Base-by-base conservation (phyloP, 768 basidiomycete species). In the Lentinus brumalis region DNA sequence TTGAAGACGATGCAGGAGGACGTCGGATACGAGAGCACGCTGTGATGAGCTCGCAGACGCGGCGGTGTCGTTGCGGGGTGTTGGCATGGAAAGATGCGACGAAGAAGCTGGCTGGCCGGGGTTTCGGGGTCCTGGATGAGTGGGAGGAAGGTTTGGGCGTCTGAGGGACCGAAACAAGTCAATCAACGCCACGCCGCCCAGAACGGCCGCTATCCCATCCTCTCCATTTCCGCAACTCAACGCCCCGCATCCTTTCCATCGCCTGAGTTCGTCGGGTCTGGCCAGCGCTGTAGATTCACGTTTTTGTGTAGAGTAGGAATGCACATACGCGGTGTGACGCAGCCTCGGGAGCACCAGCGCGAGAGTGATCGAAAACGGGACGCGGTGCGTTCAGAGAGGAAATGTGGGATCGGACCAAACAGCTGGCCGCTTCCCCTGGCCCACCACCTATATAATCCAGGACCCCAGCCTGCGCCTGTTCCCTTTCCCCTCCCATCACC, bases 101-200 rank as follows among this genome's bases (percentile, higher is more conserved):
- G 30, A 32, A 32, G 51, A 26, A n/a, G 42, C 39, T 21, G 15
- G 47, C 39, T 10, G 29, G 39, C 21, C 16, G 53, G 63, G 53
- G 62, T 65, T 61, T 59, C 58, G 67, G 64, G 64, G 64, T 67
- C 67, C 64, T 60, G 70, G 67, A 65, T 65, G 66, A 66, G 67
- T 66, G 67, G 66, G 64, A 64, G 63, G 63, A 69, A 68, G 69
- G 66, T 67, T 67, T 63, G 57, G 69, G 70, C 61, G 61, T 57
- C 60, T 63, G 55, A 35, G 26, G 26, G 26, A 47, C 45, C 70
- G 64, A 54, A 63, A 71, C 63, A 56, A 63, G 71, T 66, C 60
- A 69, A 66, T 72, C 68, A 71, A 69, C 66, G 69, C 70, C 70
- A 68, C 67, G 67, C 62, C 65, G 68, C 63, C 62, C 49, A 66